A percentile compares a stretch with the other conserved stretches of the same genome.
Conservation (phyloP, 78 protist genomes). For the Thecamonas trahens region DNA sequence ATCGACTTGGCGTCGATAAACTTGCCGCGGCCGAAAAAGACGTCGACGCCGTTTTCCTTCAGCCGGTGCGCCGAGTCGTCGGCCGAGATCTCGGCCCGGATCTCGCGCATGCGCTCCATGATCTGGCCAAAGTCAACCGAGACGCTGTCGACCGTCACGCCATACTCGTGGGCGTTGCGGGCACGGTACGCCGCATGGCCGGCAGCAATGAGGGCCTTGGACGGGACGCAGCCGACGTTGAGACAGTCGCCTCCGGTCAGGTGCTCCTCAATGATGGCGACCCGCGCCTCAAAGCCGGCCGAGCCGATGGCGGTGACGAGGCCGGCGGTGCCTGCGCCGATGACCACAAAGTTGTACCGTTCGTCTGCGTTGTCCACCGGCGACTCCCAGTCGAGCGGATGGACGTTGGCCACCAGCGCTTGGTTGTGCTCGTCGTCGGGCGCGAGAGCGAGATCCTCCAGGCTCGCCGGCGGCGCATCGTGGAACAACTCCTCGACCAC, state of each 20-base stretch:
- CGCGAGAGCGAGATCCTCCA: neutral
- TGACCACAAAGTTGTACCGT: constrained; percentile 30
- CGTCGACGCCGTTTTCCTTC: constrained; percentile 28
- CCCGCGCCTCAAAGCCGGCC: constrained; percentile 31
- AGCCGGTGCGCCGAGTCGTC: constrained; percentile 31
- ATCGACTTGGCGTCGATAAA: constrained; percentile 14
- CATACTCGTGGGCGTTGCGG: neutral
- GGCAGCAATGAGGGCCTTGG: constrained; percentile 38
- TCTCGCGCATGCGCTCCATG: constrained; percentile 58
- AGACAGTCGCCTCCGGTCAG: constrained; percentile 70
- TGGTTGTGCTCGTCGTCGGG: constrained; percentile 15
- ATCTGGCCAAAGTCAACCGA: constrained; percentile 37
- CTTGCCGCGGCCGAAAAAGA: constrained; percentile 31
- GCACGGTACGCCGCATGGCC: constrained; percentile 8
- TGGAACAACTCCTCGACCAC: neutral
- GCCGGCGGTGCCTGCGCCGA: constrained; percentile 60
- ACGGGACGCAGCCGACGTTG: constrained; percentile 66
- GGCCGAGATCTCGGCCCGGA: constrained; percentile 29
- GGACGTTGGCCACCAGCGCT: constrained; percentile 16
- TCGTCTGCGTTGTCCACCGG: constrained; percentile 22
- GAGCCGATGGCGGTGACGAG: constrained; percentile 27
- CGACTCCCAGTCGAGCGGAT: constrained; percentile 3
- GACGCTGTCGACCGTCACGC: constrained; percentile 3
- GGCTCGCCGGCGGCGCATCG: neutral
- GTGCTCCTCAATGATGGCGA: constrained; percentile 40